Conservation (phyloP, 805 yeast genomes). For the Isabelozyma rhagii region DNA sequence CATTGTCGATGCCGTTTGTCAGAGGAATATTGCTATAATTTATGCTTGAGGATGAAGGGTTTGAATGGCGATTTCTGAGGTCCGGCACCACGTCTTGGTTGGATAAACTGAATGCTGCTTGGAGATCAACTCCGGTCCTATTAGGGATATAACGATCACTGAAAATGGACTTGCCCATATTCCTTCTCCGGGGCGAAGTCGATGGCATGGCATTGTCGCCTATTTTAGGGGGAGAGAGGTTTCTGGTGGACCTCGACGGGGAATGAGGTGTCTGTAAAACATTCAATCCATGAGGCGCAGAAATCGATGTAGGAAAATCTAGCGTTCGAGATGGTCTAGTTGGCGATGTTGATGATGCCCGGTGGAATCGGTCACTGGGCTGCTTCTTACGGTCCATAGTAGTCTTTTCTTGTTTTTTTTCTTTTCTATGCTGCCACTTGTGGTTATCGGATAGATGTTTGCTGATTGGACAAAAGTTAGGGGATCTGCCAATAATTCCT, state of each 20-base stretch:
- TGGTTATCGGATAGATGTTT: background rate
- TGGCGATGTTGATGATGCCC: background rate
- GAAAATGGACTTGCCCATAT: constrained; percentile 48
- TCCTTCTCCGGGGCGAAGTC: constrained; percentile 48
- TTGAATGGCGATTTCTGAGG: constrained; percentile 15
- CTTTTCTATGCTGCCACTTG: background rate
- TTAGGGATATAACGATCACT: constrained; percentile 88
- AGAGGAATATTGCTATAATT: constrained; percentile 8
- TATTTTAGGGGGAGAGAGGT: constrained; percentile 34
- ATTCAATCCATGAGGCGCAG: constrained; percentile 1
- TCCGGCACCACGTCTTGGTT: constrained; percentile 42
- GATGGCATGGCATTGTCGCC: constrained; percentile 28
- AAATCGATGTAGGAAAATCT: background rate
- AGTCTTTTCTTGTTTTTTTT: background rate
- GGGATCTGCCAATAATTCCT: background rate
- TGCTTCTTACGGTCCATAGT: background rate
- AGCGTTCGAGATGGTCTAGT: background rate
- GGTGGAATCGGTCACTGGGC: background rate
- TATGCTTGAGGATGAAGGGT: constrained; percentile 1
- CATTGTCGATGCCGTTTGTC: constrained; percentile 44
- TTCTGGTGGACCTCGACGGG: constrained; percentile 40
- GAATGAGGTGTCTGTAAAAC: constrained; percentile 38
- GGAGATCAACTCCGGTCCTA: constrained; percentile 80
- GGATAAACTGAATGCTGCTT: constrained; percentile 72
- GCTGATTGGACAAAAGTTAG: background rate